A percentile compares a stretch with the other conserved stretches of the same genome.
phyloP scores from a whole-genome alignment of 805 yeast genomes.

The Kazachstania kunashirensis region DNA sequence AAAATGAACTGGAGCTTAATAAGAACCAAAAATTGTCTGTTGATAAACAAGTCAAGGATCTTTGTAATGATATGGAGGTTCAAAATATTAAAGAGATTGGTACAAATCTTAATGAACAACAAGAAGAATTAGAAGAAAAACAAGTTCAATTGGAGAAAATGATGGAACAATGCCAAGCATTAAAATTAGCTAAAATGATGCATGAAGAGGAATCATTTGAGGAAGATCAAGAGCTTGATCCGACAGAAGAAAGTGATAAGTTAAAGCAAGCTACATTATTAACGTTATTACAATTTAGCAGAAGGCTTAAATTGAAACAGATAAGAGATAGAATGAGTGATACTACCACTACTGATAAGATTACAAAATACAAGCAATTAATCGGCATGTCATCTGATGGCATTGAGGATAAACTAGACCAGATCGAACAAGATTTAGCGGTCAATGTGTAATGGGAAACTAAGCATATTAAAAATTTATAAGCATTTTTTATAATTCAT shows the following conservation, averaged over 20 bases:
- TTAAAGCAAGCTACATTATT: conserved; percentile 33
- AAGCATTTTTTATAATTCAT: too few relatives aligned
- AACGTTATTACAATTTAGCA: conserved; percentile 42
- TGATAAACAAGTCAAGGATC: not conserved
- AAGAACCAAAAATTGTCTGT: not conserved
- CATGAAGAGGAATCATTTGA: conserved; percentile 40
- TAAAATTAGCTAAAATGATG: conserved; percentile 47
- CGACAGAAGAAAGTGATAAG: conserved; percentile 5
- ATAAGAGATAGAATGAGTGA: conserved; percentile 42
- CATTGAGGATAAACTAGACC: conserved; percentile 72
- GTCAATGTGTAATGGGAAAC: not conserved
- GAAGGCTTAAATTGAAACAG: conserved; percentile 35
- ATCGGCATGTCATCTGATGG: conserved; percentile 73
- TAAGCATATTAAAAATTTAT: too few relatives aligned
- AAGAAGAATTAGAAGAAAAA: not conserved
- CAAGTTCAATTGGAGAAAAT: conserved; percentile 13
- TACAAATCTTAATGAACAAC: not conserved
- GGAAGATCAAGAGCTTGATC: conserved; percentile 7
- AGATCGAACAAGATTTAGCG: conserved; percentile 48
- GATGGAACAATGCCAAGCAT: conserved; percentile 56
- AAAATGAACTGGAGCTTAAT: not conserved
- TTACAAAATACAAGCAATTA: conserved; percentile 70
- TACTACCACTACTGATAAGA: conserved; percentile 40
- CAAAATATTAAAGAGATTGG: not conserved
- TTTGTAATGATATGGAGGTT: not conserved